phyloP scores from a whole-genome alignment of 1,139 yeast species.

The Wickerhamiella pararugosa region DNA sequence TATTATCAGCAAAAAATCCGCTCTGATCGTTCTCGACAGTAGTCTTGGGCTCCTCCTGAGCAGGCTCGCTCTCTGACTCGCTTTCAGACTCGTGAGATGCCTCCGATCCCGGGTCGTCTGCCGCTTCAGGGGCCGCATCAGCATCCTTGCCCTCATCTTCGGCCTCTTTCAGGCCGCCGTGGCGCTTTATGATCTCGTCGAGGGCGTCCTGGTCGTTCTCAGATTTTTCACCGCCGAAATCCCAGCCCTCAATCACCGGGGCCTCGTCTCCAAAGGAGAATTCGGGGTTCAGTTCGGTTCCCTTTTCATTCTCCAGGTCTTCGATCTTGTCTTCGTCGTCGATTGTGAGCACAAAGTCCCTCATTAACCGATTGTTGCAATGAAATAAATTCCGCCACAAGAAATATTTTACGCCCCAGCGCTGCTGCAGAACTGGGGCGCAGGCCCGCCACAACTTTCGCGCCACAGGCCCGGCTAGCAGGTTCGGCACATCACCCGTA shows the following conservation, averaged over 20 bases:
- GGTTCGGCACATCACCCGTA: background rate
- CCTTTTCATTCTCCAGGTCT: slow-evolving; percentile 40
- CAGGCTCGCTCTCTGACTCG: background rate
- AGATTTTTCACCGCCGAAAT: slow-evolving; percentile 37
- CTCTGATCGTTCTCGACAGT: slow-evolving; percentile 41
- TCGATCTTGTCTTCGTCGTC: slow-evolving; percentile 54
- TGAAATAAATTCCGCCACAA: background rate
- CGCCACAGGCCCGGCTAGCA: background rate
- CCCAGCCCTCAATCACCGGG: slow-evolving; percentile 51
- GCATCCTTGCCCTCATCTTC: slow-evolving; percentile 22
- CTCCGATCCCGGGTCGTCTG: slow-evolving; percentile 23
- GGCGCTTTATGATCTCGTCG: slow-evolving; percentile 65
- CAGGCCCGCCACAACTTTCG: background rate
- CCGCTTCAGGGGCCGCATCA: slow-evolving; percentile 22
- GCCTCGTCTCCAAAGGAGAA: slow-evolving; percentile 54
- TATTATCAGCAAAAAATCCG: slow-evolving; percentile 15
- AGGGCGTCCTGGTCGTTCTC: slow-evolving; percentile 52
- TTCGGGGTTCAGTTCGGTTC: slow-evolving; percentile 41
- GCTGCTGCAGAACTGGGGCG: too few species aligned
- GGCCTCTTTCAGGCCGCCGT: slow-evolving; percentile 30
- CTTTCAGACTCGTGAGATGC: slow-evolving; percentile 23
- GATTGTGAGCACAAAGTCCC: slow-evolving; percentile 54
- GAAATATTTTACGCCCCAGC: background rate
- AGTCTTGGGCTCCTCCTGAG: slow-evolving; percentile 43
- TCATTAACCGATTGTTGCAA: slow-evolving; percentile 7